Evolutionary conservation across 2,329 filamentous ascomycete species (phyloP).

Genomic region (Fusarium azukiicola): DNA sequence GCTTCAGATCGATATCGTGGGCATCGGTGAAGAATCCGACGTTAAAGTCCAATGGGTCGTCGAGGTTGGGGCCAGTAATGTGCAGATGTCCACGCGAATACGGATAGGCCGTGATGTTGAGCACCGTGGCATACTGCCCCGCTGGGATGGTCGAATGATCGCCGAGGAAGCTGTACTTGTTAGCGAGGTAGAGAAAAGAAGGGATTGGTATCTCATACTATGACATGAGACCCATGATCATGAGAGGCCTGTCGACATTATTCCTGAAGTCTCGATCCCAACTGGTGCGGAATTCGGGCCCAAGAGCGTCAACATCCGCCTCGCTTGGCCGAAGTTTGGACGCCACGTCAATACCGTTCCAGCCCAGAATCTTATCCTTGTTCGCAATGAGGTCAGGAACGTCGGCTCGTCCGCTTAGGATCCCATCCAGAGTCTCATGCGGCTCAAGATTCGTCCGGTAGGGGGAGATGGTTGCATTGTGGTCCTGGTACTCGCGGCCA

Average conservation of each 20-base stretch:
- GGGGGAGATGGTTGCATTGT: slow-evolving; percentile 73
- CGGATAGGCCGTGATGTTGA: slow-evolving; percentile 64
- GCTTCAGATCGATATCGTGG: slow-evolving; percentile 79
- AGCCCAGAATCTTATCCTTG: background rate
- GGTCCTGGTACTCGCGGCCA: slow-evolving; percentile 75
- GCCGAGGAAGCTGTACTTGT: slow-evolving; percentile 58
- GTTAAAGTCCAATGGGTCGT: slow-evolving; percentile 74
- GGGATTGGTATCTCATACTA: background rate
- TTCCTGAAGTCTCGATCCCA: slow-evolving; percentile 9
- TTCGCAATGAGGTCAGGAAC: background rate
- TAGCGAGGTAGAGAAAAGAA: background rate
- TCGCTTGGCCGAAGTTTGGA: slow-evolving; percentile 11
- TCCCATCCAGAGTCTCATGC: background rate
- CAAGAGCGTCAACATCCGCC: slow-evolving; percentile 5
- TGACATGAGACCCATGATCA: background rate
- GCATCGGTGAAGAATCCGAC: slow-evolving; percentile 76
- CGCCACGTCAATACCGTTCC: background rate
- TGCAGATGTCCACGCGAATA: slow-evolving; percentile 81
- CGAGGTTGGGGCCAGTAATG: slow-evolving; percentile 62
- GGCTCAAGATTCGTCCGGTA: slow-evolving; percentile 62
- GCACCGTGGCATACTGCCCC: slow-evolving; percentile 73
- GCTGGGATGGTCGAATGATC: slow-evolving; percentile 61
- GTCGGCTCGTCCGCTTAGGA: background rate
- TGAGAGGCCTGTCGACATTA: background rate
- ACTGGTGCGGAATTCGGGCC: background rate